A percentile compares a stretch with the other conserved stretches of the same genome.
These are phyloP conservation scores for Castanea mollissima DNA, from an alignment of 306 rosid species.

Conservation along the genomic window DNA sequence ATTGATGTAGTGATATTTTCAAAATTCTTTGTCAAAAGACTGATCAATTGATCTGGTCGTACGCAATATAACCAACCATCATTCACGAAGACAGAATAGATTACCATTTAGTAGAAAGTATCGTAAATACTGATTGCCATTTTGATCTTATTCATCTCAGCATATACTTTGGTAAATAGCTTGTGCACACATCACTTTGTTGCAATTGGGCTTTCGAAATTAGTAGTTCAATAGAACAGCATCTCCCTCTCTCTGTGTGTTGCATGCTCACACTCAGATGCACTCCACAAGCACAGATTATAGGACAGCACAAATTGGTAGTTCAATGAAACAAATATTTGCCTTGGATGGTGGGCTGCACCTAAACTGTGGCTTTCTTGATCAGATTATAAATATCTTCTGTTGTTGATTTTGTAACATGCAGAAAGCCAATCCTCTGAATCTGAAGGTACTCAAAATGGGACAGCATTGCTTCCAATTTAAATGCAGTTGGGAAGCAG, in stretches of 20 bases:
- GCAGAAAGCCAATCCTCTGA: conserved; percentile 24
- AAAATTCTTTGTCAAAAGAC: not conserved
- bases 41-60: not conserved
- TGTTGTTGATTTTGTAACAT: not conserved
- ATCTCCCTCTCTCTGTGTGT: too few species aligned
- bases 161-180: not conserved
- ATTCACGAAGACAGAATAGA: not conserved
- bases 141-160: not conserved
- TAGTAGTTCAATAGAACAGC: not conserved
- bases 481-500: not conserved
- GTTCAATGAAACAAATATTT: too few species aligned
- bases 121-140: too few species aligned
- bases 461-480: not conserved
- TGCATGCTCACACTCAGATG: not conserved
- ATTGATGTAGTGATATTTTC: too few species aligned
- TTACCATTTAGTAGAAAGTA: too few species aligned
- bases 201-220: not conserved
- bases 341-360: not conserved
- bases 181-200: not conserved
- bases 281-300: not conserved
- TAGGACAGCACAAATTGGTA: too few species aligned
- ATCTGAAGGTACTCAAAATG: conserved; percentile 8
- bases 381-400: not conserved
- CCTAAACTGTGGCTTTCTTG: not conserved
- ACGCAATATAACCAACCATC: not conserved